phyloP scores from a whole-genome alignment of 2,329 filamentous ascomycete species.

The Pestalotiopsis sp. region DNA sequence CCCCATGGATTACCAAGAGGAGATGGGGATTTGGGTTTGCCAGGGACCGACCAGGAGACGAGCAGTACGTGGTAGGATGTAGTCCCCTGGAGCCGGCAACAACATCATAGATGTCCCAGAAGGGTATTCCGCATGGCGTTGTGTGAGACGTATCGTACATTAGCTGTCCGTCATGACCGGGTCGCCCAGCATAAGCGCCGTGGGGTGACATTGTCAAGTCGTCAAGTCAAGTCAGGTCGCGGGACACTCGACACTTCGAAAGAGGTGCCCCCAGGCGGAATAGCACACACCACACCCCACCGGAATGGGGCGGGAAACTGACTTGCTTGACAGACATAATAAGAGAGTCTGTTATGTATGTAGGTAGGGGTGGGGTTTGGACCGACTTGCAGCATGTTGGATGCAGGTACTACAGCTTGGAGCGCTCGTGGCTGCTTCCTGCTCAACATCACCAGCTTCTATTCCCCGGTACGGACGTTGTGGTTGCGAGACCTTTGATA shows the following conservation, averaged over 20 bases:
- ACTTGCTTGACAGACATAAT: conserved; percentile 1
- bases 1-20: background rate
- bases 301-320: background rate
- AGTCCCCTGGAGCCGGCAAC: conserved; percentile 3
- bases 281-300: background rate
- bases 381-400: conserved; percentile 22
- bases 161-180: background rate
- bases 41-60: background rate
- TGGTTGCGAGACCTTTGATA: no score
- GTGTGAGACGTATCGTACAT: conserved; percentile 8
- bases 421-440: no score
- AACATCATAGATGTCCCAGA: conserved; percentile 18
- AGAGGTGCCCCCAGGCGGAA: no score
- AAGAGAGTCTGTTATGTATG: background rate
- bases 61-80: conserved; percentile 19
- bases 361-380: conserved; percentile 26
- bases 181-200: conserved; percentile 10
- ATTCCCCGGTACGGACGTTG: no score
- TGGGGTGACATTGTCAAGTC: conserved; percentile 18
- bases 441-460: no score
- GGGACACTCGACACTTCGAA: background rate
- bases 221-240: conserved; percentile 1
- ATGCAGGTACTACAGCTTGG: background rate
- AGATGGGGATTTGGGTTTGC: background rate
- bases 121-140: conserved; percentile 25